Evolutionary conservation across 2,329 filamentous ascomycete genomes (phyloP).

Genomic region (Ophiostoma sp.): DNA sequence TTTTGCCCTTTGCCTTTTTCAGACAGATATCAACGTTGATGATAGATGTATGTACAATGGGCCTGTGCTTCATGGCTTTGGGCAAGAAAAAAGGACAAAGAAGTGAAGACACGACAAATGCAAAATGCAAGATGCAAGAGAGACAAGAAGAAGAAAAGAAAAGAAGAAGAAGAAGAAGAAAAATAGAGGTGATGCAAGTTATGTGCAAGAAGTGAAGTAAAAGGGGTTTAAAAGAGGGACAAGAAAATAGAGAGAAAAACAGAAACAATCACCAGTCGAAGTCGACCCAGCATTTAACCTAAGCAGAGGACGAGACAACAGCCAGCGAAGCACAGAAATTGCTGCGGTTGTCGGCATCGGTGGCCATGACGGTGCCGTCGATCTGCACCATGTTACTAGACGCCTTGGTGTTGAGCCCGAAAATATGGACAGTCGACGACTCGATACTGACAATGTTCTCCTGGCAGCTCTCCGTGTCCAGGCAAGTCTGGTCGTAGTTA

Average conservation of each 20-base stretch:
- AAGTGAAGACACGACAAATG: background rate
- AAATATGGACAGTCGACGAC: slow-evolving; percentile 53
- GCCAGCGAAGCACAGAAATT: slow-evolving; percentile 60
- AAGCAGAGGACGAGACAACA: slow-evolving; percentile 37
- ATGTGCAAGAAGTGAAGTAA: slow-evolving; percentile 21
- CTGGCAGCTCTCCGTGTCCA: slow-evolving; percentile 64
- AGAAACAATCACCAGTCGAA: background rate
- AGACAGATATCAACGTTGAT: background rate
- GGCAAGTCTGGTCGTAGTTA: slow-evolving; percentile 69
- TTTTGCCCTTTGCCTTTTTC: background rate
- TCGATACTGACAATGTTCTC: slow-evolving; percentile 71
- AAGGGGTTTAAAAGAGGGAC: background rate
- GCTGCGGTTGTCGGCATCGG: slow-evolving; percentile 58
- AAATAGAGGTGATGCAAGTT: background rate
- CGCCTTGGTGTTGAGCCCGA: slow-evolving; percentile 69
- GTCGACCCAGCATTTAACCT: slow-evolving; percentile 6
- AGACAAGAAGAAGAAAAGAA: background rate
- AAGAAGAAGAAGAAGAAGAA: background rate
- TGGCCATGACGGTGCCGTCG: slow-evolving; percentile 48
- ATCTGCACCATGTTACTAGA: slow-evolving; percentile 66
- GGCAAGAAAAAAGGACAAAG: background rate
- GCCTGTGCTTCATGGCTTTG: slow-evolving; percentile 8
- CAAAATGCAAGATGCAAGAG: background rate
- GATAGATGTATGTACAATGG: slow-evolving; percentile 11
- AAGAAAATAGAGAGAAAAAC: background rate